A percentile compares a stretch with the other conserved stretches of the same genome.
These are phyloP conservation scores for Xerocomellus amylosporus DNA, from an alignment of 768 basidiomycete species.

Conservation along the genomic window DNA sequence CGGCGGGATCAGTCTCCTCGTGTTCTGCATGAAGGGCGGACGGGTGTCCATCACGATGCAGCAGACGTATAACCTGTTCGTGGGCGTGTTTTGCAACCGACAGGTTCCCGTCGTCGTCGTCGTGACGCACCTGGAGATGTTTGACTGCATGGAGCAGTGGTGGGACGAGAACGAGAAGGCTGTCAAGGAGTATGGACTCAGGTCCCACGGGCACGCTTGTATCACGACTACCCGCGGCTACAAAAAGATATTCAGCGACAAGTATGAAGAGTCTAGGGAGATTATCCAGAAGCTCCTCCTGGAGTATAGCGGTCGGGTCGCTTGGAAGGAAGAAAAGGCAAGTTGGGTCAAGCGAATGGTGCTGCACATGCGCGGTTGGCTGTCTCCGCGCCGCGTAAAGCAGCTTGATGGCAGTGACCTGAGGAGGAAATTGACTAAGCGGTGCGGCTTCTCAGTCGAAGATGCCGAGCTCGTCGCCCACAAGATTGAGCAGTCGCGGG, in stretches of 20 bases:
- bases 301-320: conserved; percentile 9
- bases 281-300: conserved; percentile 22
- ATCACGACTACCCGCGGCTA: conserved; percentile 35
- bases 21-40: conserved; percentile 32
- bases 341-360: conserved; percentile 25
- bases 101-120: conserved; percentile 32
- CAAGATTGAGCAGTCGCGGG: conserved; percentile 18
- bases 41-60: conserved; percentile 24
- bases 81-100: conserved; percentile 37
- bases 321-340: conserved; percentile 27
- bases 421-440: conserved; percentile 22
- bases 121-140: conserved; percentile 36
- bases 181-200: conserved; percentile 35
- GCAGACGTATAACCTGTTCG: conserved; percentile 35
- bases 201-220: conserved; percentile 38
- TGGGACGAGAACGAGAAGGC: conserved; percentile 36
- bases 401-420: conserved; percentile 10
- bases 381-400: conserved; percentile 16
- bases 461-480: conserved; percentile 20
- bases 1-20: conserved; percentile 28
- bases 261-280: conserved; percentile 34
- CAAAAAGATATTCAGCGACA: conserved; percentile 20
- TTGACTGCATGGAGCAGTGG: conserved; percentile 37
- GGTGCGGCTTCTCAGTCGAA: conserved; percentile 21
- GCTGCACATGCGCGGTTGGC: conserved; percentile 26